Conservation (phyloP, 495 filamentous ascomycete species). For the Neurospora africana region DNA sequence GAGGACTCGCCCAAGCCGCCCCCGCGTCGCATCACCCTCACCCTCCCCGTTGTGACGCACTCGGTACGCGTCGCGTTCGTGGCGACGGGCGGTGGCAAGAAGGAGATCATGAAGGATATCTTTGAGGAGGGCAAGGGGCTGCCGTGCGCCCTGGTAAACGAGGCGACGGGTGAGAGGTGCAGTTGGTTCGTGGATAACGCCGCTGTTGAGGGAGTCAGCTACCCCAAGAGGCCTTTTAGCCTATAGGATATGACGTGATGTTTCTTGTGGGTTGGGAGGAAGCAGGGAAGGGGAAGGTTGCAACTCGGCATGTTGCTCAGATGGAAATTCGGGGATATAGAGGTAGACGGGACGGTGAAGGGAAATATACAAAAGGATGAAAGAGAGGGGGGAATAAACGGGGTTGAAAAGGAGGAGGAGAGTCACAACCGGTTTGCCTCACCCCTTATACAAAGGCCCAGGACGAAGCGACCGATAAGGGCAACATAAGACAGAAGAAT, state of each 20-base stretch:
- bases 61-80: conserved; percentile 80
- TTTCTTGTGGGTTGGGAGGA: neutral
- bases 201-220: conserved; percentile 74
- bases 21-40: conserved; percentile 80
- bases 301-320: neutral
- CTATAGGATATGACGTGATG: conserved; percentile 7
- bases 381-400: neutral
- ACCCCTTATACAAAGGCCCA: neutral
- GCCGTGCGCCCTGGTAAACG: conserved; percentile 81
- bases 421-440: neutral
- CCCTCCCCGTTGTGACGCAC: conserved; percentile 78
- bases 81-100: conserved; percentile 79
- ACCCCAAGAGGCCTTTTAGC: conserved; percentile 50
- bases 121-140: conserved; percentile 71
- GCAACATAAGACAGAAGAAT: neutral
- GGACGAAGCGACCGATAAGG: neutral
- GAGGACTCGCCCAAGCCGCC: conserved; percentile 93
- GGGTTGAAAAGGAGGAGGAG: neutral
- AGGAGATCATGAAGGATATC: conserved; percentile 82
- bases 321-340: neutral
- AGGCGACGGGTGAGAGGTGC: conserved; percentile 68
- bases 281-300: neutral
- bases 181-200: conserved; percentile 88
- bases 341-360: neutral
- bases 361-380: neutral